phyloP scores from a whole-genome alignment of 371 early-diverging fungal genomes.

The Nematocida minor region DNA sequence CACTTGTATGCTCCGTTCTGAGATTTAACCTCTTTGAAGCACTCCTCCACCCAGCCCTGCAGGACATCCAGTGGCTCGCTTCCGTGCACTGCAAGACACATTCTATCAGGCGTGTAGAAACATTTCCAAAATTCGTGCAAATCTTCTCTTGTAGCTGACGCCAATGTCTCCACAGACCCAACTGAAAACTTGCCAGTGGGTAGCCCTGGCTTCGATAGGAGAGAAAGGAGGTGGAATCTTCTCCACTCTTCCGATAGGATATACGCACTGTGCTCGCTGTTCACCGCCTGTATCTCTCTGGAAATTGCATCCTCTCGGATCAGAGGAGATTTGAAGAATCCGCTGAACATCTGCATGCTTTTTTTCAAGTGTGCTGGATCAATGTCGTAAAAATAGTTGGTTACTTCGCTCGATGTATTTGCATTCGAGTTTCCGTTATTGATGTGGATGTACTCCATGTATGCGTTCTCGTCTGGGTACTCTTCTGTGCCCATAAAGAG shows the following conservation, averaged over 20 bases:
- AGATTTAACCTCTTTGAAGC: not conserved
- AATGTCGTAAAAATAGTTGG: slow-evolving; percentile 88
- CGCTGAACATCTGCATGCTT: slow-evolving; percentile 72
- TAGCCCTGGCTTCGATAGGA: slow-evolving; percentile 22
- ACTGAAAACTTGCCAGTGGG: slow-evolving; percentile 46
- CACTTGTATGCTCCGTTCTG: not conserved
- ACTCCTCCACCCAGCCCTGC: slow-evolving; percentile 42
- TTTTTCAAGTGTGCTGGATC: slow-evolving; percentile 75
- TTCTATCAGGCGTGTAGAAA: slow-evolving; percentile 52
- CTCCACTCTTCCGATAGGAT: slow-evolving; percentile 49
- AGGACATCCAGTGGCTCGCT: slow-evolving; percentile 49
- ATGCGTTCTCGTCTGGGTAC: slow-evolving; percentile 58
- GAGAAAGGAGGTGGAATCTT: slow-evolving; percentile 36
- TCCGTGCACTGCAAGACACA: slow-evolving; percentile 57
- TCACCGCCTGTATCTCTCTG: slow-evolving; percentile 63
- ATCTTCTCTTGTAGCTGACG: slow-evolving; percentile 44
- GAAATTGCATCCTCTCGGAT: slow-evolving; percentile 54
- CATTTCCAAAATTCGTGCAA: slow-evolving; percentile 53
- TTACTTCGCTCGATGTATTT: slow-evolving; percentile 75
- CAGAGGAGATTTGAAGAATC: slow-evolving; percentile 63
- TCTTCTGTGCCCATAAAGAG: slow-evolving; percentile 73
- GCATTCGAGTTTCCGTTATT: slow-evolving; percentile 89
- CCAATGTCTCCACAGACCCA: slow-evolving; percentile 56
- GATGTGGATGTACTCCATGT: slow-evolving; percentile 70
- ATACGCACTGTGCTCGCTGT: slow-evolving; percentile 59